Conservation (phyloP, 2,329 filamentous ascomycete species). For the Onygenales sp. region DNA sequence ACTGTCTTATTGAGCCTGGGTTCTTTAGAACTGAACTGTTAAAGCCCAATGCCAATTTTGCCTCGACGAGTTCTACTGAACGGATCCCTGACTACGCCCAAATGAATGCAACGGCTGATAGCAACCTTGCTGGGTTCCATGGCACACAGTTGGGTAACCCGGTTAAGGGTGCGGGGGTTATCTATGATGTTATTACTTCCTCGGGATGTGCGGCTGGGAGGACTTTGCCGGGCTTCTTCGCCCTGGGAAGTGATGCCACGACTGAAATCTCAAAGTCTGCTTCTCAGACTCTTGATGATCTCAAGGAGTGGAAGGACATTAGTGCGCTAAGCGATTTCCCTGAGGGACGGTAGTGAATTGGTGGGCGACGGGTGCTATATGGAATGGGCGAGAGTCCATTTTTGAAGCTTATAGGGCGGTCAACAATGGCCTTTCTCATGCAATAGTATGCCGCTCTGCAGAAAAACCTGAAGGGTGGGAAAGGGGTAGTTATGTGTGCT, state of each 20-base stretch:
- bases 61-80: conserved; percentile 3
- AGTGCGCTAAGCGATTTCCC: too few species aligned
- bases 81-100: conserved; percentile 17
- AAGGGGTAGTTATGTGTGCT: too few species aligned
- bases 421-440: too few species aligned
- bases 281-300: too few species aligned
- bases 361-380: too few species aligned
- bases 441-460: too few species aligned
- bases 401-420: too few species aligned
- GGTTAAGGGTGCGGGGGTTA: conserved; percentile 20
- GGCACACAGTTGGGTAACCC: conserved; percentile 21
- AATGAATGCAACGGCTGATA: conserved; percentile 12
- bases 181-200: conserved; percentile 23
- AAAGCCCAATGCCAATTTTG: conserved; percentile 9
- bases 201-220: conserved; percentile 15
- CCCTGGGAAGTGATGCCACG: conserved; percentile 14
- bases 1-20: conserved; percentile 29
- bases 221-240: conserved; percentile 16
- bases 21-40: conserved; percentile 25
- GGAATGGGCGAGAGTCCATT: too few species aligned
- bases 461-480: too few species aligned
- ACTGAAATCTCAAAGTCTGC: too few species aligned
- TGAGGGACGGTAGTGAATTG: too few species aligned
- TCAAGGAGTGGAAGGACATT: too few species aligned
- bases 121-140: conserved; percentile 14